phyloP scores from a whole-genome alignment of 2,329 filamentous ascomycete genomes.

The Dactylellina haptotyla region DNA sequence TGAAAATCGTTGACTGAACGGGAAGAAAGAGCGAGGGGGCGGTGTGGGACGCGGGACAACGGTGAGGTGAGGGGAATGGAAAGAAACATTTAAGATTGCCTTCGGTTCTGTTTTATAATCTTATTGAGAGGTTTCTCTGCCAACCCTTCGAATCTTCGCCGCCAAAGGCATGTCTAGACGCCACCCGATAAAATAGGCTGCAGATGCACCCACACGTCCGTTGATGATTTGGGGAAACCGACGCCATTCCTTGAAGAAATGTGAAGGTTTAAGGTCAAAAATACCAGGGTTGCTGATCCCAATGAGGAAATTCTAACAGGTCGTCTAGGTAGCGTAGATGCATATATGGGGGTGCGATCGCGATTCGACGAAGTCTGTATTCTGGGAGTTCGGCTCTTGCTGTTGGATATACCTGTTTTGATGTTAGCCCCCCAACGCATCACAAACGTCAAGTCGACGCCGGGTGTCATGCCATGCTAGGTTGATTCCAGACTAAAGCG shows the following conservation, averaged over 20 bases:
- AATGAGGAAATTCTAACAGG: not conserved
- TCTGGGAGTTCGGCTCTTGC: no score
- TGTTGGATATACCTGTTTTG: no score
- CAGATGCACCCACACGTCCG: constrained; percentile 4
- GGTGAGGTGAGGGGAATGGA: not conserved
- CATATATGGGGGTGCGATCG: no score
- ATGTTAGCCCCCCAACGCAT: no score
- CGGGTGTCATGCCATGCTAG: no score
- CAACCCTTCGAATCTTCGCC: no score
- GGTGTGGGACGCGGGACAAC: not conserved
- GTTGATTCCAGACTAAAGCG: no score
- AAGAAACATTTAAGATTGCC: not conserved
- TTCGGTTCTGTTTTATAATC: no score
- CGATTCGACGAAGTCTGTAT: not conserved
- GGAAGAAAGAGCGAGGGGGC: not conserved
- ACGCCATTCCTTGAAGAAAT: not conserved
- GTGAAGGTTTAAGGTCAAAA: not conserved
- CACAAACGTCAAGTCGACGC: no score
- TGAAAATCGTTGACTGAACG: not conserved
- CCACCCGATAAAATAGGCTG: not conserved
- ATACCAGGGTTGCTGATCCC: not conserved
- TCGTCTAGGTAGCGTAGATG: not conserved
- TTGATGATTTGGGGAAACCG: not conserved
- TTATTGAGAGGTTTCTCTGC: no score
- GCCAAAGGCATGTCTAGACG: not conserved